Evolutionary conservation across 768 basidiomycete species (phyloP), one percentile per base, ranked within the genome.

Genomic region (Naganishia randhawae): DNA sequence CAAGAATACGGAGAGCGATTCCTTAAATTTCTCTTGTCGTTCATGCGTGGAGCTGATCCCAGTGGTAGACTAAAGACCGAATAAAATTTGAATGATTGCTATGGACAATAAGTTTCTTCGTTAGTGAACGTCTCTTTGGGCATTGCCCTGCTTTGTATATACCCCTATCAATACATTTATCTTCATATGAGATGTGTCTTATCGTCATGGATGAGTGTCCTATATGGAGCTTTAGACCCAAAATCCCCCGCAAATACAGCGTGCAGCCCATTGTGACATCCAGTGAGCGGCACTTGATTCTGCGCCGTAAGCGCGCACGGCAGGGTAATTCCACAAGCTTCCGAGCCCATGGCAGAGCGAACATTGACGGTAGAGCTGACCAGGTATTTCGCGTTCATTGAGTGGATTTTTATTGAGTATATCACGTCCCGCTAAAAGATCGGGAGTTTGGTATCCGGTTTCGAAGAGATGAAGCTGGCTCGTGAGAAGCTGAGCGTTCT

Each of bases 1-100:
- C 73, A 80, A 8, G 90, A 94, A 73, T 98, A 99, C 76, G 89
- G 86, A 3, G 86, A 90, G 41, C 86, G 96, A 51, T 98, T 99
- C 84, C 62, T 82, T 17, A 71, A 76, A 50, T 81, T 82, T 71
- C 63, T 82, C 19, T 17, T 73, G 10, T 78, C 77, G 3, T 75
- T 80, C 66, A 78, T 81, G 75, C 71, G 79, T 31, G 76, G 75
- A 39, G 76, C 75, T 5, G 77, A 78, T 48, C 42, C 71, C 16
- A 53, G 55, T 1, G 68, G 76, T 10, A 54, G 77, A 62, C 76
- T 76, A 3, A 66, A 66, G 32, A 67, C 63, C 55, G 69, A 70
- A 37, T 68, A 57, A 31, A 45, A 17, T 48, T 4, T n/a, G 45
- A n/a, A 42, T 42, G 19, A 19, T 22, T n/a, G 45, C 45, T 48